Conservation (phyloP, 129 eudicot genomes). For the Cynara cardunculus region DNA sequence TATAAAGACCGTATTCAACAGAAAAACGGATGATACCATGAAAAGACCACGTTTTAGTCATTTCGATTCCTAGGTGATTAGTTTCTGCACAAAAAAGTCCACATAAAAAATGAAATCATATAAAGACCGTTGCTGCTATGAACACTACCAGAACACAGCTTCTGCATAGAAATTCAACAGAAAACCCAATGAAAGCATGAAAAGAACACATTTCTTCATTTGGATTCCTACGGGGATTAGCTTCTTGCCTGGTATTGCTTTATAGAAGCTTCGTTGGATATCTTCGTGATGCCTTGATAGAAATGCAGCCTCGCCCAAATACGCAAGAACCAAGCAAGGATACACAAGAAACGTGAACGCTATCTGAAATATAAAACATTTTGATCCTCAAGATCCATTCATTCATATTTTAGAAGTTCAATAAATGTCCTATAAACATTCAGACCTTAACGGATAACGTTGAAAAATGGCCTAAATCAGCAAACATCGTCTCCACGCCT, state of each 20-base stretch:
- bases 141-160: conserved; percentile 61
- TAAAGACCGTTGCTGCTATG: conserved; percentile 35
- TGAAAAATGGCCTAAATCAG: conserved; percentile 78
- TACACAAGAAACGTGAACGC: conserved; percentile 70
- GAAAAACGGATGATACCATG: neutral
- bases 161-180: conserved; percentile 35
- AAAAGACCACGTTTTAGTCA: neutral
- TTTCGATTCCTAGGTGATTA: neutral
- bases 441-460: conserved; percentile 60
- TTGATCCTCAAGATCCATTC: conserved; percentile 1
- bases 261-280: conserved; percentile 52
- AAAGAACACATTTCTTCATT: neutral
- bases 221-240: neutral
- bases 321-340: conserved; percentile 70
- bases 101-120: neutral
- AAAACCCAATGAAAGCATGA: neutral
- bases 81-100: neutral
- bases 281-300: conserved; percentile 48
- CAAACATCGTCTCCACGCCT: conserved; percentile 78
- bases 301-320: conserved; percentile 82
- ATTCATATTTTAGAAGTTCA: neutral
- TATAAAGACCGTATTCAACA: neutral
- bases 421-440: neutral
- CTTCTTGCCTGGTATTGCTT: conserved; percentile 63
- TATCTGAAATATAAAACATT: conserved; percentile 34